Conservation (phyloP, 352 stramenopile species). For the Globisporangium acanthophoron region DNA sequence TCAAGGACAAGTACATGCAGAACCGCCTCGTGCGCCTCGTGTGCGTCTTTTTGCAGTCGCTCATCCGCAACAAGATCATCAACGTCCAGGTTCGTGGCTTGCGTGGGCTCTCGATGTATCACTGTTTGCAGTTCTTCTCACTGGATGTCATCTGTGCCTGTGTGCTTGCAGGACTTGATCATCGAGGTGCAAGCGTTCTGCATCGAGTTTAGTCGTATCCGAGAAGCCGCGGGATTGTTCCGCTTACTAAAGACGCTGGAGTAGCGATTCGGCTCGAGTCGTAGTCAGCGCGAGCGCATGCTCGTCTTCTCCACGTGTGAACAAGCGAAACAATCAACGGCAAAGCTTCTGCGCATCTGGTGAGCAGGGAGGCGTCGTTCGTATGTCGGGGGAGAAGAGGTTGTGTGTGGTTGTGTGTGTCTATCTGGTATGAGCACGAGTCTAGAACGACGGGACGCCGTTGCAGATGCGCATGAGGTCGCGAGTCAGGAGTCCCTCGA, state of each 20-base stretch:
- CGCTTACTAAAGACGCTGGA: slow-evolving; percentile 96
- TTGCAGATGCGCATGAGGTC: slow-evolving; percentile 77
- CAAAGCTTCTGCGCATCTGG: too few species aligned
- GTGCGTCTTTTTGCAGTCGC: slow-evolving; percentile 97
- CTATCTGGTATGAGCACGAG: not conserved
- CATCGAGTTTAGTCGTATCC: slow-evolving; percentile 98
- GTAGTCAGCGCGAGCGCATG: not conserved
- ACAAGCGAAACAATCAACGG: slow-evolving; percentile 12
- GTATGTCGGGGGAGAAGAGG: too few species aligned
- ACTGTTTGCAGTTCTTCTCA: too few species aligned
- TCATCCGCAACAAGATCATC: slow-evolving; percentile 99
- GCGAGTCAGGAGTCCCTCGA: slow-evolving; percentile 73
- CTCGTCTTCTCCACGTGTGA: not conserved
- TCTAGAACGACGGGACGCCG: slow-evolving; percentile 66
- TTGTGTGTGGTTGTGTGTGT: not conserved
- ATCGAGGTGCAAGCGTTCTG: slow-evolving; percentile 99
- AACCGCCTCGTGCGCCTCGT: slow-evolving; percentile 97
- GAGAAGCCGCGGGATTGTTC: slow-evolving; percentile 95
- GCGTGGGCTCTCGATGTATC: too few species aligned
- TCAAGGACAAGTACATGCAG: slow-evolving; percentile 98
- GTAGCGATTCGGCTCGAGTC: slow-evolving; percentile 31
- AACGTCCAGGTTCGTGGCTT: slow-evolving; percentile 88
- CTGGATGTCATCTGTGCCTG: slow-evolving; percentile 5
- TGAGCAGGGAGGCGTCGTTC: too few species aligned
- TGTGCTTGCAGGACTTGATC: slow-evolving; percentile 89